phyloP scores from a whole-genome alignment of 1,284 basidiomycete species.

The Leucocoprinus gongylophorus region DNA sequence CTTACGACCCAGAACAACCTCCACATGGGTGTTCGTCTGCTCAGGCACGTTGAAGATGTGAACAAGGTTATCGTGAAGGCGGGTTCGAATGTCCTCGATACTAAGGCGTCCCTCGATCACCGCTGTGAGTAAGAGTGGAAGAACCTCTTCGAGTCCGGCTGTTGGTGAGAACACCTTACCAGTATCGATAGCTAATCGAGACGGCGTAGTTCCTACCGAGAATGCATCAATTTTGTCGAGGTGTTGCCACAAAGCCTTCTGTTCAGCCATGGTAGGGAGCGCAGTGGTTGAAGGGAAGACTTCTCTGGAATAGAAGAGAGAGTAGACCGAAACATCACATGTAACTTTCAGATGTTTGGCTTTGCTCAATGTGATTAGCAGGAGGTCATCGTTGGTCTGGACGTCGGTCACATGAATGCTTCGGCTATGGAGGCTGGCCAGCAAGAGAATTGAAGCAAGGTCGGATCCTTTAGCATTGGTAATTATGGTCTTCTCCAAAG shows the following conservation, averaged over 20 bases:
- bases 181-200: conserved; percentile 66
- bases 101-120: conserved; percentile 77
- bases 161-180: conserved; percentile 61
- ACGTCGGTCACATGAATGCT: conserved; percentile 95
- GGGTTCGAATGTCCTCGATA: conserved; percentile 74
- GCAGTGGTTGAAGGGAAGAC: conserved; percentile 62
- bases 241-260: conserved; percentile 84
- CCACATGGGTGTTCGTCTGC: conserved; percentile 83
- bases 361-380: conserved; percentile 92
- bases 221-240: conserved; percentile 86
- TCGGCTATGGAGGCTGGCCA: conserved; percentile 89
- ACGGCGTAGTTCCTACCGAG: conserved; percentile 84
- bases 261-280: conserved; percentile 76
- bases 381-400: conserved; percentile 80
- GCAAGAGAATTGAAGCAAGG: conserved; percentile 87
- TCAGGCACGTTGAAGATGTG: conserved; percentile 90
- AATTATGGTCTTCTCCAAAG: conserved; percentile 85
- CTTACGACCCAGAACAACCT: conserved; percentile 84
- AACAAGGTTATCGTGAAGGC: conserved; percentile 88
- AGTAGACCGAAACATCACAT: conserved; percentile 92
- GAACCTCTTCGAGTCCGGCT: conserved; percentile 84
- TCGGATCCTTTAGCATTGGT: conserved; percentile 92
- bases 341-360: conserved; percentile 92
- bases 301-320: conserved; percentile 83
- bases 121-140: conserved; percentile 85